phyloP scores from a whole-genome alignment of 2,329 filamentous ascomycete genomes.

The Grosmannia penicillata region DNA sequence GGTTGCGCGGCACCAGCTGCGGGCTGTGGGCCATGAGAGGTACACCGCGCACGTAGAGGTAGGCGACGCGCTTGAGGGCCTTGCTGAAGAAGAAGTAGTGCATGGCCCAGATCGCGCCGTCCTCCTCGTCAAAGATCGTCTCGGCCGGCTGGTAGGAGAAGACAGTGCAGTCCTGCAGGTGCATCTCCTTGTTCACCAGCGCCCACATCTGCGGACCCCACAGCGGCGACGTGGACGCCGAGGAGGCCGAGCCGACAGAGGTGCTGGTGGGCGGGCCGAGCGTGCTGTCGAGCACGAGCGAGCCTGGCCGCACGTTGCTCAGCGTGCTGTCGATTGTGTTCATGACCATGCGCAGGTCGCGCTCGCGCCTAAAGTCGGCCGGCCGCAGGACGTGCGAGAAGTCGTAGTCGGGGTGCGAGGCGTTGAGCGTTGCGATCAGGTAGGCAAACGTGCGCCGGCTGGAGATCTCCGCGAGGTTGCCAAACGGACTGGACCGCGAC shows the following conservation, averaged over 20 bases:
- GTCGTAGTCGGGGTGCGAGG: slow-evolving; percentile 91
- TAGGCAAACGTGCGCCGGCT: slow-evolving; percentile 91
- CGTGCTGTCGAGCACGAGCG: slow-evolving; percentile 22
- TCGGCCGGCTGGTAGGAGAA: slow-evolving; percentile 84
- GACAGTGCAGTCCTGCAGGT: slow-evolving; percentile 70
- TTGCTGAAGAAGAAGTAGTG: slow-evolving; percentile 99
- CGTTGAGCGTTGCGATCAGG: slow-evolving; percentile 89
- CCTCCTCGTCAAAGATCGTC: slow-evolving; percentile 82
- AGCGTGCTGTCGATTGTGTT: slow-evolving; percentile 76
- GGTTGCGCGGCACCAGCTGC: slow-evolving; percentile 20
- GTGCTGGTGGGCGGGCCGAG: slow-evolving; percentile 27
- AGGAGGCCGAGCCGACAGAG: slow-evolving; percentile 17
- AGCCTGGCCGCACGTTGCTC: slow-evolving; percentile 64
- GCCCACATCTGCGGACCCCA: slow-evolving; percentile 92
- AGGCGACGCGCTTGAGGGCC: slow-evolving; percentile 78
- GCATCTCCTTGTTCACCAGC: slow-evolving; percentile 89
- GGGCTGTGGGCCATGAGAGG: slow-evolving; percentile 56
- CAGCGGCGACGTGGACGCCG: slow-evolving; percentile 37
- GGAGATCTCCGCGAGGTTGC: slow-evolving; percentile 72
- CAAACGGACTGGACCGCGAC: slow-evolving; percentile 80
- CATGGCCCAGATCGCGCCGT: slow-evolving; percentile 85
- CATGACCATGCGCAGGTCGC: slow-evolving; percentile 67
- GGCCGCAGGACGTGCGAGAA: slow-evolving; percentile 87
- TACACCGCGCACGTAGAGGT: slow-evolving; percentile 83
- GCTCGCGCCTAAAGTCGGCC: slow-evolving; percentile 77